Evolutionary conservation across 2,329 filamentous ascomycete genomes (phyloP), one percentile per base, ranked within the genome.

Genomic region (Botrytis squamosa): DNA sequence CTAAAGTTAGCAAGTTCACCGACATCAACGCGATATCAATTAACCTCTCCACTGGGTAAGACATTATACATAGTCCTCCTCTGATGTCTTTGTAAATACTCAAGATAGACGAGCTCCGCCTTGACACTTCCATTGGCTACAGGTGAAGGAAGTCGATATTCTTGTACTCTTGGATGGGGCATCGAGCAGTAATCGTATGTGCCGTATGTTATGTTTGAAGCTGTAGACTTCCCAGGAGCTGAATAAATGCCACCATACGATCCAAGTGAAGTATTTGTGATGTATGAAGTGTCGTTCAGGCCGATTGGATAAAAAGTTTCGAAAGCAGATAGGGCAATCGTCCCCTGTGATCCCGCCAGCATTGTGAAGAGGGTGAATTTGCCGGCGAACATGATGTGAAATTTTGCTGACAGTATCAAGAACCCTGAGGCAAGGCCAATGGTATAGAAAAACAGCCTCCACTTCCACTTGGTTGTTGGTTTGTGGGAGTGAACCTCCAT

Each of bases 41-140:
- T 33, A 73, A 83, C 82, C 77, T 83, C 82, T 36, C 82, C 82
- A 1, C 80, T 81, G 0, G 82, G 82, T 22, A 83, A 76, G 57
- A 83, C 81, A 52, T 83, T 83, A 73, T 83, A 83, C 1, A 82
- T 82, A 1, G 82, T 79, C 7, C 82, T 79, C 18, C 82, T 77
- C 70, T 83, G 82, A 68, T 83, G 82, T 4, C 82, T 81, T 72
- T 83, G 82, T 25, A 83, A 69, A 71, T 83, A 83, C 71, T 83
- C 81, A 1, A 83, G 76, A 57, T 83, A 83, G 3, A 83, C 80
- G n/a, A 83, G 73, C 25, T 79, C 78, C 4, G 78, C 82, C 4
- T 79, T 75, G 16, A 80, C 74, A 7, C 78, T 77, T 0, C 79
- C 77, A 16, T 81, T 79, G 9, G 74, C 74, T 12, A 83, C 75